Percentiles rank a stretch among this genome's conserved stretches.
These are phyloP conservation scores for Ampelocalamus luodianensis DNA, from an alignment of 176 grass and related monocot genomes.

Conservation along the genomic window DNA sequence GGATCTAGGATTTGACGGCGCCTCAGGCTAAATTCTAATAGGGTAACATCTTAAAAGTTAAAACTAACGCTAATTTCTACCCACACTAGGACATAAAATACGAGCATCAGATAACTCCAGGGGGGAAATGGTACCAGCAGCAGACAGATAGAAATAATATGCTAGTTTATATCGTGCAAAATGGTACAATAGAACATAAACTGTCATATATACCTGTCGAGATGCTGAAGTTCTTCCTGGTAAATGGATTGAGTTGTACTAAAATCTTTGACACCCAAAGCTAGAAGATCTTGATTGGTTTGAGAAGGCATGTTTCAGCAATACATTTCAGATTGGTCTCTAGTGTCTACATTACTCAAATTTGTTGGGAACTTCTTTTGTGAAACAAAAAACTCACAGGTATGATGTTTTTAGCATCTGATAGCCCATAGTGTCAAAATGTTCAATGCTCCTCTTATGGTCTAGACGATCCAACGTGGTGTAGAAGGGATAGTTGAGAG, in stretches of 20 bases:
- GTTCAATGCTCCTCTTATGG: slow-evolving; percentile 26
- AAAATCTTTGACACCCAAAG: slow-evolving; percentile 57
- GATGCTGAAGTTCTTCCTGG: slow-evolving; percentile 53
- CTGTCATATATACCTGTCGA: slow-evolving; percentile 45
- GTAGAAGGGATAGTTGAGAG: background rate
- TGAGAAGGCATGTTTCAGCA: slow-evolving; percentile 40
- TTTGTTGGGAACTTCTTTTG: background rate
- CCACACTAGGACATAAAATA: slow-evolving; percentile 31
- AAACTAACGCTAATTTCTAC: no score
- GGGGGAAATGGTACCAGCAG: slow-evolving; percentile 58
- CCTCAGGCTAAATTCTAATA: no score
- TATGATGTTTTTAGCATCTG: background rate
- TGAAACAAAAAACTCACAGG: background rate
- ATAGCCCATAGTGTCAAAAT: background rate
- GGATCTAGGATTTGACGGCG: no score
- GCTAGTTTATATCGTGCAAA: slow-evolving; percentile 64
- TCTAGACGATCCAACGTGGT: slow-evolving; percentile 30
- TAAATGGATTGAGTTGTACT: slow-evolving; percentile 41
- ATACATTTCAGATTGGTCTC: slow-evolving; percentile 1
- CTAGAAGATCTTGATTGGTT: slow-evolving; percentile 44
- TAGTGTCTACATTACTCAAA: background rate
- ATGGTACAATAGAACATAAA: background rate
- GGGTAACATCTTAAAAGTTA: no score
- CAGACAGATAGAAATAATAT: slow-evolving; percentile 68
- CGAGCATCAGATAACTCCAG: slow-evolving; percentile 58